phyloP scores from a whole-genome alignment of 2,329 filamentous ascomycete species.

The Stagonosporopsis tanaceti region DNA sequence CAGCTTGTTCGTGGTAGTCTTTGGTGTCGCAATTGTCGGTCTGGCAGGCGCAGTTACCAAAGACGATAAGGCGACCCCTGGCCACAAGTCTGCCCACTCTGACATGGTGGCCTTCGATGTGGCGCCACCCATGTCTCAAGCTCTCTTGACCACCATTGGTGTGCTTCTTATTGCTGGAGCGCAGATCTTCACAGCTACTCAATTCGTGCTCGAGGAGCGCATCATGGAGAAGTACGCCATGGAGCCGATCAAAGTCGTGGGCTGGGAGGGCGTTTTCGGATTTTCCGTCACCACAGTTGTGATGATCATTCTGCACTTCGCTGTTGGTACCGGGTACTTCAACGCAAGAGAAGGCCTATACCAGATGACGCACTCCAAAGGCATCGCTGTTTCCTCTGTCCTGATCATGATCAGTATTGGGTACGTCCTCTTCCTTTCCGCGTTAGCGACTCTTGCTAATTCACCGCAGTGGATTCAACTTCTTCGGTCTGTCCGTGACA shows the following conservation, averaged over 20 bases:
- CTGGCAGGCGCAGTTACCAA: slow-evolving; percentile 84
- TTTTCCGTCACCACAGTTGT: slow-evolving; percentile 78
- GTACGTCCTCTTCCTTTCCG: slow-evolving; percentile 60
- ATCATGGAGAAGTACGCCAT: slow-evolving; percentile 82
- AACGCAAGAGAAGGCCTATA: slow-evolving; percentile 86
- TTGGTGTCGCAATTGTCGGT: slow-evolving; percentile 88
- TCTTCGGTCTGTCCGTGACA: slow-evolving; percentile 95
- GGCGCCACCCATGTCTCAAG: slow-evolving; percentile 53
- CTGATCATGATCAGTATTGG: slow-evolving; percentile 98
- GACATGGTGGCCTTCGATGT: slow-evolving; percentile 35
- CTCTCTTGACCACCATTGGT: slow-evolving; percentile 77
- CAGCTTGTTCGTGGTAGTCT: slow-evolving; percentile 83
- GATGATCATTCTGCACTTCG: slow-evolving; percentile 81
- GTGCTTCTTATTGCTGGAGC: slow-evolving; percentile 91
- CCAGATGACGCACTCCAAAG: slow-evolving; percentile 75
- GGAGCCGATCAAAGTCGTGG: slow-evolving; percentile 89
- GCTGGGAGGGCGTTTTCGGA: slow-evolving; percentile 95
- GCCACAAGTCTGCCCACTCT: slow-evolving; percentile 33
- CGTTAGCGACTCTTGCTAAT: slow-evolving; percentile 20
- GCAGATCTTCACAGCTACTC: slow-evolving; percentile 95
- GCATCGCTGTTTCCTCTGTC: slow-evolving; percentile 78
- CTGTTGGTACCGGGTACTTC: slow-evolving; percentile 85
- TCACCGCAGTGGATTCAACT: slow-evolving; percentile 84
- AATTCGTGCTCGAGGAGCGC: slow-evolving; percentile 96
- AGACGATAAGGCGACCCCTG: slow-evolving; percentile 63